Evolutionary conservation across 1,284 basidiomycete species (phyloP), one percentile per base, ranked within the genome.

Genomic region (Phylloporus gajari): DNA sequence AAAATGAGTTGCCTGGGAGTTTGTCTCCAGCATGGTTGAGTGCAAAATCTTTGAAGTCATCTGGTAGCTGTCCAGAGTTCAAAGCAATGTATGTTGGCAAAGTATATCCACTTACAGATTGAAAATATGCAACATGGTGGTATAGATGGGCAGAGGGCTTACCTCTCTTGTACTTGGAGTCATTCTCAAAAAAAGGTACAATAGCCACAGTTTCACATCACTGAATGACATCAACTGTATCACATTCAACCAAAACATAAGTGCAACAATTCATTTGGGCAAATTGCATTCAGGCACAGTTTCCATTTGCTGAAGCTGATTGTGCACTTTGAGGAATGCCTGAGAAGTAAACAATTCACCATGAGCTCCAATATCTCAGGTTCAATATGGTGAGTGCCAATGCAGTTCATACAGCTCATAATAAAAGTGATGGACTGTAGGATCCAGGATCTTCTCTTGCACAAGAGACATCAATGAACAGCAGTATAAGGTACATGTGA

Each of bases 161-260:
- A 76, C 13, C 72, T 68, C 81, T 75, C 1, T 69, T 62, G 32
- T 84, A 86, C 72, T 86, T 86, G 3, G 82, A 82, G 27, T 82
- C 75, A 56, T 84, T 85, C 6, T 81, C 81, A 67, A 86, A 80
- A 65, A 82, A 0, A 84, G 65, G 70, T 86, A 86, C 1, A 84
- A 44, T 0, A 84, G 85, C 73, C 71, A 74, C 25, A 71, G 56
- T 32, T 63, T 72, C 21, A 63, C 30, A 17, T 72, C 32, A 5
- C 70, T 65, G 48, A 72, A 72, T 1, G 70, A 51, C 2, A 68
- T 51, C 13, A 74, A 44, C 21, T 72, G 70, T 3, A 68, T 74
- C 17, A 68, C 42, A 58, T 74, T 70, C 13, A 66, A 74, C 70
- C 70, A 74, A 19, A 74, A 63, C 68, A 74, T 74, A 13, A 44